Conservation (phyloP, 1,284 basidiomycete genomes). For the Schizophyllum commune region DNA sequence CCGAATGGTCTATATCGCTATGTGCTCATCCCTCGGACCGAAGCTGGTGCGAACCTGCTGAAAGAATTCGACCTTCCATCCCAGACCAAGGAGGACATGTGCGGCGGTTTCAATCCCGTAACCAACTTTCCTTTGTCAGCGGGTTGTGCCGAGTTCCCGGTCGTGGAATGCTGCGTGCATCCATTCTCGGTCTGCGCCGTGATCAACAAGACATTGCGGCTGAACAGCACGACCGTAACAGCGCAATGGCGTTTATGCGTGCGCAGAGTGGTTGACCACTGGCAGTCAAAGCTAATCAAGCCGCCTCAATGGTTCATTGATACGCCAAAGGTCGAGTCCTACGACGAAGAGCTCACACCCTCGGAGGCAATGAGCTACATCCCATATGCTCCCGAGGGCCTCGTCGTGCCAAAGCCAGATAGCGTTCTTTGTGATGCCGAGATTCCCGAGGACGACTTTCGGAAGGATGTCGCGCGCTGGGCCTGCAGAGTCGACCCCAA, state of each 20-base stretch:
- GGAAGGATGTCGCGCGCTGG: background rate
- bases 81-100: background rate
- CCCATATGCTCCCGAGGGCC: background rate
- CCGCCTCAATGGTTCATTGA: background rate
- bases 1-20: background rate
- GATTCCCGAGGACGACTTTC: background rate
- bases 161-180: background rate
- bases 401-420: background rate
- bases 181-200: background rate
- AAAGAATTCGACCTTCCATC: background rate
- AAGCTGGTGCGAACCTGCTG: background rate
- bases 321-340: background rate
- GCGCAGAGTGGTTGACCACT: background rate
- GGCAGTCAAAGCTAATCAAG: background rate
- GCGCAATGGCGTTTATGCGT: background rate
- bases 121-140: background rate
- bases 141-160: no score
- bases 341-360: background rate
- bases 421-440: background rate
- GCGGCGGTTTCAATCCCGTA: background rate
- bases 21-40: background rate
- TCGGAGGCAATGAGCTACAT: background rate
- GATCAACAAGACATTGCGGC: background rate
- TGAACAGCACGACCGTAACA: background rate
- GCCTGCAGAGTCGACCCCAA: background rate